These are phyloP conservation scores for Sporothrix phasma DNA, from an alignment of 2,329 filamentous ascomycete genomes.

Conservation along the genomic window DNA sequence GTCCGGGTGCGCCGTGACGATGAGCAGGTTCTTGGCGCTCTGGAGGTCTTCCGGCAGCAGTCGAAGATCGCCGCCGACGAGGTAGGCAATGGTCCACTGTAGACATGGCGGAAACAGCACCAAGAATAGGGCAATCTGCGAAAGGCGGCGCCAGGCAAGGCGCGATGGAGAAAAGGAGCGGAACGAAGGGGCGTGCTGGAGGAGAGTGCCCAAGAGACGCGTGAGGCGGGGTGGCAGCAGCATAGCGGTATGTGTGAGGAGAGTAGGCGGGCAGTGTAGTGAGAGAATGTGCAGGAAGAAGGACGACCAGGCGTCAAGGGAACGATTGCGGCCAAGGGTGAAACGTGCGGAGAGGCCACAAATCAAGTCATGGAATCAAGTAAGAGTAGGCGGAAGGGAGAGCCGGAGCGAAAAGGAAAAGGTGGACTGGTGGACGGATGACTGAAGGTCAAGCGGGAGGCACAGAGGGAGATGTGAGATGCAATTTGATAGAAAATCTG, in stretches of 20 bases:
- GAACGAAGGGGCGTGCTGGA: not conserved
- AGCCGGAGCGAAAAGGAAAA: not conserved
- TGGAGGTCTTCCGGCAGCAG: not conserved
- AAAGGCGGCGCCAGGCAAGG: not conserved
- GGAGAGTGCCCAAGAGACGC: not conserved
- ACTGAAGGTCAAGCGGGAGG: not conserved
- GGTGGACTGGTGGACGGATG: not conserved
- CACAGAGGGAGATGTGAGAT: not conserved
- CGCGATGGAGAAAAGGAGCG: not conserved
- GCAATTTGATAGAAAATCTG: not conserved
- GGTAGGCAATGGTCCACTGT: slow-evolving; percentile 8
- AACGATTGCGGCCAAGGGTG: not conserved
- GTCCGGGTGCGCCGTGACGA: slow-evolving; percentile 9
- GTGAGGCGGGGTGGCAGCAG: not conserved
- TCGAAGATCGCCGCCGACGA: slow-evolving; percentile 6
- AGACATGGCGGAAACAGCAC: not conserved
- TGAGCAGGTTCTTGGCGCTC: slow-evolving; percentile 5
- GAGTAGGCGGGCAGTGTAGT: not conserved
- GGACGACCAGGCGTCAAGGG: not conserved
- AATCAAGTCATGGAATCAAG: not conserved
- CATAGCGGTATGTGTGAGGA: not conserved
- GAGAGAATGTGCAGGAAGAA: not conserved
- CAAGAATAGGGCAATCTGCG: not conserved
- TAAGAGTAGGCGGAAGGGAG: not conserved
- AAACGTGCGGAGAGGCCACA: not conserved